Conservation (phyloP, 108 stramenopile genomes). For the Epithemia pelagica region DNA sequence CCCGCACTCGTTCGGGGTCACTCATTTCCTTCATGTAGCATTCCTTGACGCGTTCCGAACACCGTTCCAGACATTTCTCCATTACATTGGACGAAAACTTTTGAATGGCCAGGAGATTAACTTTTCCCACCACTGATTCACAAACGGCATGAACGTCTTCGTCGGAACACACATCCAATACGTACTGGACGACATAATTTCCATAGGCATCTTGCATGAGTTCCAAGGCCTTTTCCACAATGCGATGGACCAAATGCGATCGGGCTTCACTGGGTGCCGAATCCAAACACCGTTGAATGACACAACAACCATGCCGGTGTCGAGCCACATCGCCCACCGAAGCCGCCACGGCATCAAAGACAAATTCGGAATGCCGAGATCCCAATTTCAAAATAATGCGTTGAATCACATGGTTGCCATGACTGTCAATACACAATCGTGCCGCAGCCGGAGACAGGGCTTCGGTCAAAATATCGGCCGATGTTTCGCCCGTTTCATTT, state of each 20-base stretch:
- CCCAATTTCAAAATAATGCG: slow-evolving; percentile 90
- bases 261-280: slow-evolving; percentile 82
- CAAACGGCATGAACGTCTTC: slow-evolving; percentile 91
- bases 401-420: slow-evolving; percentile 97
- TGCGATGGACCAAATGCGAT: slow-evolving; percentile 78
- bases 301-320: slow-evolving; percentile 97
- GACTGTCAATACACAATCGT: slow-evolving; percentile 93
- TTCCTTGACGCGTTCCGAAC: slow-evolving; percentile 81
- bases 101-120: slow-evolving; percentile 86
- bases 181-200: slow-evolving; percentile 94
- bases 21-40: slow-evolving; percentile 83
- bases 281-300: slow-evolving; percentile 95
- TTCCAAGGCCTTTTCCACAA: slow-evolving; percentile 88
- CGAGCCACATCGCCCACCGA: slow-evolving; percentile 91
- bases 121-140: slow-evolving; percentile 83
- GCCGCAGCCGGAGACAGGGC: slow-evolving; percentile 86
- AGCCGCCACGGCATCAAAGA: slow-evolving; percentile 89
- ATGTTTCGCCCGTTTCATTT: slow-evolving; percentile 33
- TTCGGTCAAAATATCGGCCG: slow-evolving; percentile 74
- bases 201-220: slow-evolving; percentile 96
- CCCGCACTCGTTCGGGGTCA: slow-evolving; percentile 70
- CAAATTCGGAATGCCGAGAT: slow-evolving; percentile 81
- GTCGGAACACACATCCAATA: slow-evolving; percentile 84
- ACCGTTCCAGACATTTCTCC: slow-evolving; percentile 95
- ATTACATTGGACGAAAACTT: slow-evolving; percentile 98